Evolutionary conservation across 371 early-diverging fungal species (phyloP).

Genomic region (Mortierella sp.): DNA sequence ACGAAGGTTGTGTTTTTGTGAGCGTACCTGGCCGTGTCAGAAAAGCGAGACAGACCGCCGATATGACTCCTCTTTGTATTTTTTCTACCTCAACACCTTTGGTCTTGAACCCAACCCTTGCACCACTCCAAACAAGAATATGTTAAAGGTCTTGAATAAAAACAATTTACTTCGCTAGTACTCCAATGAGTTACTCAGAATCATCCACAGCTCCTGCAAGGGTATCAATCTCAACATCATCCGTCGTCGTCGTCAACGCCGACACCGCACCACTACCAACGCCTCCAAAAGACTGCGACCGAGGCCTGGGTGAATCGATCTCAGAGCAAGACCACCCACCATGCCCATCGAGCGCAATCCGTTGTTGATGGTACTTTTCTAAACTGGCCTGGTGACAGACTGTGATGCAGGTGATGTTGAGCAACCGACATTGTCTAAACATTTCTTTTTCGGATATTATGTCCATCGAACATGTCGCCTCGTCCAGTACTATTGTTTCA

Average conservation of each 20-base stretch:
- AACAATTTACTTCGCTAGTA: background rate
- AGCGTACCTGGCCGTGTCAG: too few species aligned
- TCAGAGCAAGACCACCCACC: slow-evolving; percentile 55
- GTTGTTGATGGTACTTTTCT: slow-evolving; percentile 63
- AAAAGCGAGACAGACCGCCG: too few species aligned
- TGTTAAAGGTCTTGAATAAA: too few species aligned
- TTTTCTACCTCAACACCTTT: too few species aligned
- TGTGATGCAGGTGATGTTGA: slow-evolving; percentile 76
- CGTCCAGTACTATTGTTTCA: slow-evolving; percentile 71
- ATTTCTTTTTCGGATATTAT: slow-evolving; percentile 63
- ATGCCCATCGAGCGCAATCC: slow-evolving; percentile 61
- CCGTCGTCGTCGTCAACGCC: background rate
- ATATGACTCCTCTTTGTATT: too few species aligned
- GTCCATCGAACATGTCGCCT: slow-evolving; percentile 82
- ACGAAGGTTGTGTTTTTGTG: too few species aligned
- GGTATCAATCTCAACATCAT: slow-evolving; percentile 3
- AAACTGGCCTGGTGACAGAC: slow-evolving; percentile 74
- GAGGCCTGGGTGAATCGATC: slow-evolving; percentile 5
- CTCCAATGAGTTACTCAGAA: background rate
- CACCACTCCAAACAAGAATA: background rate
- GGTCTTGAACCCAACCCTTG: background rate
- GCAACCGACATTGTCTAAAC: slow-evolving; percentile 62
- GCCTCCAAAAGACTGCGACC: background rate
- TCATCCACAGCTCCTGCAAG: background rate
- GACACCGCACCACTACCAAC: background rate